Evolutionary conservation across 192 early-diverging fungal genomes (phyloP), one percentile per base, ranked within the genome.

Genomic region (Haplosporangium gracile): DNA sequence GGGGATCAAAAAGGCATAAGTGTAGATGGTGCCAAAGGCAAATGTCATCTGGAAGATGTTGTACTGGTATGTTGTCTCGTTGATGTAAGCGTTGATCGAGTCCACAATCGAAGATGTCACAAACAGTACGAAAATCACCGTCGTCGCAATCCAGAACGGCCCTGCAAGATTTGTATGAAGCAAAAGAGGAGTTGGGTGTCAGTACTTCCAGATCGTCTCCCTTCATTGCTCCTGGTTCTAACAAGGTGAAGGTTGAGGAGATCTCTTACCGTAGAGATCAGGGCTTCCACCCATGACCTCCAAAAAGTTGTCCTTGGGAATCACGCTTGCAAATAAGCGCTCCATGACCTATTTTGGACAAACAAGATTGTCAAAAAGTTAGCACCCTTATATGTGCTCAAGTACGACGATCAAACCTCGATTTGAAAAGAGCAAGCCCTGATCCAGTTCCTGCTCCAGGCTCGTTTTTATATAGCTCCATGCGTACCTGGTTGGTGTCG

Each of bases 101-200:
- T 93, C 93, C 43, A 98, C 96, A 36, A 99, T 91, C 45, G 96
- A 96, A 5, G 96, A 95, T 20, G 98, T 95, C 49, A 98, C 96
- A 92, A 99, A 99, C 53, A 99, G 92, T n/a, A 93, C 79, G 75
- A 99, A 98, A 36, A 99, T 95, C n/a, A 98, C 97, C 4, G 97
- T 98, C 0, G 97, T 99, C 13, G 97, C 89, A 65, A 99, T 97
- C 99, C 99, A 99, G 88, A 99, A 98, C 0, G 99, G 98, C 26
- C 98, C 94, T 95, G 76, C 43, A 40, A 1, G 22, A 4, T 22
- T 77, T 18, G 7, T 1, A 55, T 26, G 40, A 51, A 29, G 43
- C n/a, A 78, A 51, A 11, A 68, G 63, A 22, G 43, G 39, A 49
- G 53, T 22, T 49, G 76, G 40, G 29, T 15, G 60, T 32, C 5